Percentiles rank a stretch among this genome's conserved stretches.
Evolutionary conservation across 371 early-diverging fungal species (phyloP).

Genomic region (Rhizopus microsporus): DNA sequence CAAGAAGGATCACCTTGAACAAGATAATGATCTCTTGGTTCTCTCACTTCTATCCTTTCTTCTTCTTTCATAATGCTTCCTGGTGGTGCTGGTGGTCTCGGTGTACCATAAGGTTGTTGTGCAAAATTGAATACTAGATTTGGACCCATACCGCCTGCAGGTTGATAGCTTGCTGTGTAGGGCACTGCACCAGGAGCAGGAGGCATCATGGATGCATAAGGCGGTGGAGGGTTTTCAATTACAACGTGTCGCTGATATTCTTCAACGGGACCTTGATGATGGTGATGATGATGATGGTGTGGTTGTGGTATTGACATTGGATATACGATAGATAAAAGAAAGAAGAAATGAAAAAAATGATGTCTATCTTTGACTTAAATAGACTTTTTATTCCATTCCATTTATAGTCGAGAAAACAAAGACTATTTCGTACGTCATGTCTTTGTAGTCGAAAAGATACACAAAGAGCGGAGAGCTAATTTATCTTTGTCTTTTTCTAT

Average conservation of each 20-base stretch:
- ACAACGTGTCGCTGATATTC: background rate
- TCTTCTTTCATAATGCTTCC: background rate
- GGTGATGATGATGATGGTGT: background rate
- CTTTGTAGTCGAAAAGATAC: background rate
- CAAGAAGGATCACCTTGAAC: constrained; percentile 27
- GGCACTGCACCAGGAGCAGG: background rate
- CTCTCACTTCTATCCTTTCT: background rate
- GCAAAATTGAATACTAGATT: constrained; percentile 24
- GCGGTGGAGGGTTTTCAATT: background rate
- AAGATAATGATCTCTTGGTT: background rate
- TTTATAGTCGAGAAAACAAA: too few species aligned
- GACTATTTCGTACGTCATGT: too few species aligned
- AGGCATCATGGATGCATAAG: background rate
- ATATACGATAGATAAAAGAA: too few species aligned
- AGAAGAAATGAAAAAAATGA: too few species aligned
- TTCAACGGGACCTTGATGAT: background rate
- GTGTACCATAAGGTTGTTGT: constrained; percentile 2
- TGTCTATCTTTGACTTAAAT: too few species aligned
- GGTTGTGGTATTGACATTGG: background rate
- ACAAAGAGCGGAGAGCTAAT: background rate
- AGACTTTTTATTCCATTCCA: too few species aligned
- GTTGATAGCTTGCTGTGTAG: background rate
- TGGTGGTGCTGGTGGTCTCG: background rate
- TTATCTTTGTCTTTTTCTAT: background rate
- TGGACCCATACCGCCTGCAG: constrained; percentile 20